These are phyloP conservation scores for Penicillium odoratum DNA, from an alignment of 495 filamentous ascomycete genomes.

Conservation along the genomic window DNA sequence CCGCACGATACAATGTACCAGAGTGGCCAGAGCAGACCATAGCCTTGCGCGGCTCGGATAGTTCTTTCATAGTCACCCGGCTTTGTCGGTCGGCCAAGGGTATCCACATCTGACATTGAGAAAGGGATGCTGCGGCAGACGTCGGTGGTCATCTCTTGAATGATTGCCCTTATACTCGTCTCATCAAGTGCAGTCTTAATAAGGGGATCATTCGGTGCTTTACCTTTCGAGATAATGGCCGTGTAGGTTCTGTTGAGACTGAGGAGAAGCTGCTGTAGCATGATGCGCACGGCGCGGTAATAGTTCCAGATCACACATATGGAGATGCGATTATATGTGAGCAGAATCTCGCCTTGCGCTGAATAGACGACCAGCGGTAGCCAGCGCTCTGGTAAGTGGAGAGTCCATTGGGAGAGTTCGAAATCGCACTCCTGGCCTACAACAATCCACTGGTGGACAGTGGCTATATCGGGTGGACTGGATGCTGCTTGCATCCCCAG, in stretches of 20 bases:
- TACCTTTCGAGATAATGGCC: slow-evolving; percentile 12
- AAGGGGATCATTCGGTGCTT: neutral
- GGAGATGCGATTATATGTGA: slow-evolving; percentile 37
- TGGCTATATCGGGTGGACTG: slow-evolving; percentile 15
- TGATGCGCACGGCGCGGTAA: slow-evolving; percentile 41
- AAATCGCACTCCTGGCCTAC: slow-evolving; percentile 26
- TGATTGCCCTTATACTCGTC: slow-evolving; percentile 13
- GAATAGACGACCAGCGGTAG: slow-evolving; percentile 40
- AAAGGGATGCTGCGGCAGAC: slow-evolving; percentile 45
- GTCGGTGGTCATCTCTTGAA: slow-evolving; percentile 43
- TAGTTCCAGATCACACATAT: slow-evolving; percentile 40
- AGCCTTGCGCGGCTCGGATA: slow-evolving; percentile 36
- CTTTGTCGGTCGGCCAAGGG: slow-evolving; percentile 29
- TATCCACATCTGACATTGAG: slow-evolving; percentile 39
- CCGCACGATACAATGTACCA: slow-evolving; percentile 44
- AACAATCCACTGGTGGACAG: slow-evolving; percentile 28
- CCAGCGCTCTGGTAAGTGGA: slow-evolving; percentile 37
- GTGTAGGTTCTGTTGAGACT: slow-evolving; percentile 27
- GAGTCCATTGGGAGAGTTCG: slow-evolving; percentile 39
- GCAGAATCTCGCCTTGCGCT: slow-evolving; percentile 31
- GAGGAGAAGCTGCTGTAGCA: slow-evolving; percentile 35
- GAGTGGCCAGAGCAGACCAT: slow-evolving; percentile 44
- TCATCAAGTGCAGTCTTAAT: slow-evolving; percentile 13
- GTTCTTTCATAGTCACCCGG: slow-evolving; percentile 14
- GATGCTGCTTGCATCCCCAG: slow-evolving; percentile 23